Percentiles rank a stretch among this genome's conserved stretches.
Evolutionary conservation across 495 filamentous ascomycete species (phyloP).

Genomic region (Letharia columbiana): DNA sequence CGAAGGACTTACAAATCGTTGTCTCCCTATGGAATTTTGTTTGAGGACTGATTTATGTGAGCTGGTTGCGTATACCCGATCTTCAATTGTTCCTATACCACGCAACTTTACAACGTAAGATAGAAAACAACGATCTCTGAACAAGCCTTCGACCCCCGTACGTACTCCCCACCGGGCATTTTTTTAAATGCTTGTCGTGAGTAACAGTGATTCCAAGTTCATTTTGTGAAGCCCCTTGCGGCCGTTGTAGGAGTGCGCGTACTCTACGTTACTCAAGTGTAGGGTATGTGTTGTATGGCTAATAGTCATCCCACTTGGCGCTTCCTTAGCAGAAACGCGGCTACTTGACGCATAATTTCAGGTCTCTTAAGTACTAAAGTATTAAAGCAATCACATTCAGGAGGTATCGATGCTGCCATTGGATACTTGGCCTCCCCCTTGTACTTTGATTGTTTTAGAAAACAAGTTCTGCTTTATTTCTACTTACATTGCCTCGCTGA

Average conservation of each 20-base stretch:
- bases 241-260: background rate
- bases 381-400: background rate
- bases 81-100: background rate
- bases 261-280: background rate
- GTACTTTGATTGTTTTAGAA: too few relatives aligned
- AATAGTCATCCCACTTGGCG: background rate
- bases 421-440: background rate
- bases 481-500: background rate
- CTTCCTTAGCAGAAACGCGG: background rate
- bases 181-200: background rate
- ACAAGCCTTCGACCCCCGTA: background rate
- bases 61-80: constrained; percentile 6
- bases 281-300: background rate
- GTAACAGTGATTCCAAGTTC: background rate
- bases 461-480: background rate
- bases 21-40: constrained; percentile 23
- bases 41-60: constrained; percentile 14
- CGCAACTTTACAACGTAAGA: background rate
- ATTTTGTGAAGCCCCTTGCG: background rate
- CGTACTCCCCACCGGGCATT: background rate
- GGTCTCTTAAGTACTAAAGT: too few relatives aligned
- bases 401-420: background rate
- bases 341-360: background rate
- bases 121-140: background rate
- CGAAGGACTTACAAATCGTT: constrained; percentile 22